Conservation (phyloP, 1,284 basidiomycete species). For the Lignosus rhinocerotis region DNA sequence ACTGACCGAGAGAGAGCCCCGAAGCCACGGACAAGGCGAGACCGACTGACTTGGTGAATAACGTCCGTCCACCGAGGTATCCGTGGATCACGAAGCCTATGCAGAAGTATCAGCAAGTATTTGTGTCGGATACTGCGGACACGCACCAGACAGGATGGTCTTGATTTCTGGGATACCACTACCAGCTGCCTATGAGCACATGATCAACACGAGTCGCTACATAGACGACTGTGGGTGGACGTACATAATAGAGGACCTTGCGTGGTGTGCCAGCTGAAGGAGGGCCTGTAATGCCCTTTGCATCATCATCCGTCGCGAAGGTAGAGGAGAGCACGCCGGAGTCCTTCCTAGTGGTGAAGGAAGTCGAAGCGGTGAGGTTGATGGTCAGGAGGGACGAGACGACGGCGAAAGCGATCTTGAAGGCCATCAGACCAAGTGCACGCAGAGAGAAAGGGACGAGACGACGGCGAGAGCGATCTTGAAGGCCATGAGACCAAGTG, state of each 20-base stretch:
- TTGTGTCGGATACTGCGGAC: neutral
- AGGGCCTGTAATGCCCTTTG: constrained; percentile 22
- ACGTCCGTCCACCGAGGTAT: constrained; percentile 87
- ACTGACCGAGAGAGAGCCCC: constrained; percentile 78
- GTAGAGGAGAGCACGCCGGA: constrained; percentile 66
- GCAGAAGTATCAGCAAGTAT: neutral
- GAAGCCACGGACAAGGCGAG: constrained; percentile 90
- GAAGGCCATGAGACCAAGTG: neutral
- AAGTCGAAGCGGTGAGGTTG: constrained; percentile 84
- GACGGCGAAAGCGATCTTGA: constrained; percentile 70
- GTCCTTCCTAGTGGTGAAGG: constrained; percentile 87
- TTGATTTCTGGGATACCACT: constrained; percentile 98
- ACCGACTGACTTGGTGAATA: constrained; percentile 92
- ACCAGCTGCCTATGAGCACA: constrained; percentile 73
- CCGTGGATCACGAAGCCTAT: constrained; percentile 98
- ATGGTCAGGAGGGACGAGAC: constrained; percentile 82
- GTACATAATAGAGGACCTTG: constrained; percentile 81
- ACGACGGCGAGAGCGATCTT: constrained; percentile 72
- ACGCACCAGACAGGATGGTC: constrained; percentile 85
- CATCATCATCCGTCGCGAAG: constrained; percentile 37
- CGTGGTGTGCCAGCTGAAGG: constrained; percentile 42
- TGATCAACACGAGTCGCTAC: neutral
- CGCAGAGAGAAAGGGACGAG: constrained; percentile 60
- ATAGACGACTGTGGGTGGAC: constrained; percentile 28
- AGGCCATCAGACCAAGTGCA: neutral